Evolutionary conservation across 2,329 filamentous ascomycete species (phyloP).

Genomic region (Endothia cerciana): DNA sequence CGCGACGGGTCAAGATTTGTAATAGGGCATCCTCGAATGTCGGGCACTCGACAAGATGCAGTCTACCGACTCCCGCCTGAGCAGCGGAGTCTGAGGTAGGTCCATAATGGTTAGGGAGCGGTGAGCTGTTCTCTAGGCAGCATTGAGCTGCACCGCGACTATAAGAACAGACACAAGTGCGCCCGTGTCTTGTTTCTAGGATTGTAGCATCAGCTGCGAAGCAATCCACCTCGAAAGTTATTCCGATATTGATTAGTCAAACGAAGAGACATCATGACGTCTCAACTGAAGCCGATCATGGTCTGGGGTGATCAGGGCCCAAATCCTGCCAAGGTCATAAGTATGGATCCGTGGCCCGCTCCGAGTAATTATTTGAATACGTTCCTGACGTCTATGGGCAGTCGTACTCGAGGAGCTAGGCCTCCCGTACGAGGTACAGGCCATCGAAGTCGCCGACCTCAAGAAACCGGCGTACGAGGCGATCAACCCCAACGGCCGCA

Average conservation of each 20-base stretch:
- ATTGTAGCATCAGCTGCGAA: background rate
- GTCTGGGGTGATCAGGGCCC: conserved; percentile 35
- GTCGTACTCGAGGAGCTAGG: conserved; percentile 38
- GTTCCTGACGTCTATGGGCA: background rate
- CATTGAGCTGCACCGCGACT: background rate
- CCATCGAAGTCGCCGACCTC: conserved; percentile 28
- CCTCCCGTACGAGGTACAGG: conserved; percentile 36
- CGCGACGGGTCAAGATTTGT: background rate
- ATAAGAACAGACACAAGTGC: background rate
- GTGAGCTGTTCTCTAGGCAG: background rate
- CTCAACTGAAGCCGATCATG: conserved; percentile 37
- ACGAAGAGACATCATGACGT: conserved; percentile 15
- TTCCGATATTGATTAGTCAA: background rate
- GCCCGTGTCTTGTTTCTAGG: background rate
- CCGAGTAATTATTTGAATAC: background rate
- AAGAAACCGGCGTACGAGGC: conserved; percentile 12
- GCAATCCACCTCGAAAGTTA: background rate
- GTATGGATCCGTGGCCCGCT: background rate
- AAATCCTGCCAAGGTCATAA: conserved; percentile 38
- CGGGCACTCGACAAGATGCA: background rate
- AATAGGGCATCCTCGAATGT: background rate
- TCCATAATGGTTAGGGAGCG: too few species aligned
- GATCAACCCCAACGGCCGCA: conserved; percentile 24
- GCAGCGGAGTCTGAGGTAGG: background rate
- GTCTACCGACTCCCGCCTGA: background rate